phyloP scores from a whole-genome alignment of 2,329 filamentous ascomycete species.

The Pseudogymnoascus sp. region DNA sequence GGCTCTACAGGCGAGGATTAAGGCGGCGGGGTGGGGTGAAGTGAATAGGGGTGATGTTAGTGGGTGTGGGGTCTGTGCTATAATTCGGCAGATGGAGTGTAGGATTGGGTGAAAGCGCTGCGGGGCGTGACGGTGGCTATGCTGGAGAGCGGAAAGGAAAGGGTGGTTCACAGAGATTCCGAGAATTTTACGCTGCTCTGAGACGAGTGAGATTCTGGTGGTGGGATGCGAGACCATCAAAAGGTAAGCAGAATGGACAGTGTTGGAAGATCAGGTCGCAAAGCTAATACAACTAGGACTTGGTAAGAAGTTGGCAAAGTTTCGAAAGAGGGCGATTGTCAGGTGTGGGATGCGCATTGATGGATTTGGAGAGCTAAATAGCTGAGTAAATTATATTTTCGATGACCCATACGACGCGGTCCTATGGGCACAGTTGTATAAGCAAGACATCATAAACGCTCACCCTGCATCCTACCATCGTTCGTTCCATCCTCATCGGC shows the following conservation, averaged over 20 bases:
- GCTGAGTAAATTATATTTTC: background rate
- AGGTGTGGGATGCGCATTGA: background rate
- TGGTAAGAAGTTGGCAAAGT: background rate
- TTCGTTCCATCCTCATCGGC: background rate
- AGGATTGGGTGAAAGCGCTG: background rate
- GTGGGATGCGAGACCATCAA: background rate
- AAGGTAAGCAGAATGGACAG: background rate
- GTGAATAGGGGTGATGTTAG: background rate
- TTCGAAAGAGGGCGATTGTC: background rate
- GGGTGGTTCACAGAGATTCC: background rate
- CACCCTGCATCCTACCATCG: background rate
- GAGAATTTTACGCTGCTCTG: background rate
- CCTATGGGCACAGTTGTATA: background rate
- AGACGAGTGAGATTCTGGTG: background rate
- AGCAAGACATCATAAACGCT: background rate
- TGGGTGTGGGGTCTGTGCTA: background rate
- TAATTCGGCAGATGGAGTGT: background rate
- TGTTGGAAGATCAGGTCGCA: slow-evolving; percentile 26
- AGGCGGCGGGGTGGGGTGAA: background rate
- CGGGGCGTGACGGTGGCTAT: background rate
- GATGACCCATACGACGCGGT: background rate
- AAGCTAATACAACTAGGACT: background rate
- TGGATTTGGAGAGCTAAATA: background rate
- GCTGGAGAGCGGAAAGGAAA: background rate
- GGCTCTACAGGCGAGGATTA: background rate